Conservation (phyloP, 495 filamentous ascomycete species). For the Sordaria brevicollis region DNA sequence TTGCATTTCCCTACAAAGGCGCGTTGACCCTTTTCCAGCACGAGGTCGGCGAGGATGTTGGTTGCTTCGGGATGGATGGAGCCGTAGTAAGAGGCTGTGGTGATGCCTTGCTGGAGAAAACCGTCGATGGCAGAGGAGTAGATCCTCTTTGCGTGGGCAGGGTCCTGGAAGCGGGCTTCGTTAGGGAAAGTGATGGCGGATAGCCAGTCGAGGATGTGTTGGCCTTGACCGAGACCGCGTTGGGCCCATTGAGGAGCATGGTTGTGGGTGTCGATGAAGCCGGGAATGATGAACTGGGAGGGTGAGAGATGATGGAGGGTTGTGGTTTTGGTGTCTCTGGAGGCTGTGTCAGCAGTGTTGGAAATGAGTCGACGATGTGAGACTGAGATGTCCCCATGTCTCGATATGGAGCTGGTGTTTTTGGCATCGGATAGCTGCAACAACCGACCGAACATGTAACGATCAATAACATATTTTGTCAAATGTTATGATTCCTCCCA, state of each 20-base stretch:
- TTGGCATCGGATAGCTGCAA: too few relatives aligned
- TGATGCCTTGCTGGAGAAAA: conserved; percentile 52
- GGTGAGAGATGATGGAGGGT: conserved; percentile 29
- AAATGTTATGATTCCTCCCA: too few relatives aligned
- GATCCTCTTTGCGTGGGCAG: conserved; percentile 38
- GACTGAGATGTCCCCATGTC: conserved; percentile 1
- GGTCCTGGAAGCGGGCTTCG: conserved; percentile 47
- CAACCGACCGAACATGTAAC: too few relatives aligned
- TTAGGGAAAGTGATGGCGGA: conserved; percentile 51
- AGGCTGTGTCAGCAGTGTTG: background rate
- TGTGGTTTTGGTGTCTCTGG: background rate
- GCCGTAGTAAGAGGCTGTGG: conserved; percentile 56
- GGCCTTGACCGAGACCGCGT: conserved; percentile 48
- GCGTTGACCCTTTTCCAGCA: conserved; percentile 49
- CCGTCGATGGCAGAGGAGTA: conserved; percentile 46
- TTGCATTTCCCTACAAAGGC: conserved; percentile 58
- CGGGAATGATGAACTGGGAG: conserved; percentile 48
- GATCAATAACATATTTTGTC: too few relatives aligned
- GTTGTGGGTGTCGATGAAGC: conserved; percentile 56
- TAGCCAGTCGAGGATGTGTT: conserved; percentile 50
- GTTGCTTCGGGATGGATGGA: conserved; percentile 49
- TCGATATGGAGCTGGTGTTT: background rate
- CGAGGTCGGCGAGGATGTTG: conserved; percentile 46
- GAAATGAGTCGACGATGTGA: background rate
- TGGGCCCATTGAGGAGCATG: conserved; percentile 57